These are phyloP conservation scores for Mucor racemosus DNA, from an alignment of 371 early-diverging fungal species.

Conservation along the genomic window DNA sequence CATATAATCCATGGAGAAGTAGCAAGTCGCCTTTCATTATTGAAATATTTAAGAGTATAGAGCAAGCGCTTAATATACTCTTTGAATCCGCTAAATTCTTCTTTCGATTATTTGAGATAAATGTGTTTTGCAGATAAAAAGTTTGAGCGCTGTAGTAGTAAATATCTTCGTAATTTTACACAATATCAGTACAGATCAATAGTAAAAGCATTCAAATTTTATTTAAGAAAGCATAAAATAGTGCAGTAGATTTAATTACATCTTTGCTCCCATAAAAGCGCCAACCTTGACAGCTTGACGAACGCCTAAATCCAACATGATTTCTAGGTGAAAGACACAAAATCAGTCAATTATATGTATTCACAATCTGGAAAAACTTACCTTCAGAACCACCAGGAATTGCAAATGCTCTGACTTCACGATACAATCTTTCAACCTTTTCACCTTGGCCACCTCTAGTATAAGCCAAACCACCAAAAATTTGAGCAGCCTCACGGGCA, in stretches of 20 bases:
- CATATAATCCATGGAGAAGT: too few relatives aligned
- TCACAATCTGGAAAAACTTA: not conserved
- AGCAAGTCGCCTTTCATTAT: too few relatives aligned
- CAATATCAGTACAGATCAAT: too few relatives aligned
- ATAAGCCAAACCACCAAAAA: conserved; percentile 90
- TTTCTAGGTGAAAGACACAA: conserved; percentile 41
- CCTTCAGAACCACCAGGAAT: conserved; percentile 82
- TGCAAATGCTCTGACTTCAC: conserved; percentile 84
- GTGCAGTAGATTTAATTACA: conserved; percentile 27
- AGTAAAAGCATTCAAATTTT: too few relatives aligned
- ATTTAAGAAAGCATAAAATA: not conserved
- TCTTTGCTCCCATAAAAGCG: conserved; percentile 68
- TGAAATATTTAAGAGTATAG: too few relatives aligned
- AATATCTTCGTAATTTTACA: too few relatives aligned
- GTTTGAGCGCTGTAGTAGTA: too few relatives aligned
- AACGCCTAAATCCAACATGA: conserved; percentile 79
- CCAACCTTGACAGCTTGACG: conserved; percentile 78
- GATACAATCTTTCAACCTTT: conserved; percentile 84
- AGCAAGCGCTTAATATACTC: too few relatives aligned
- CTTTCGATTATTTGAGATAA: too few relatives aligned
- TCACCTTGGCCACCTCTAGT: conserved; percentile 89
- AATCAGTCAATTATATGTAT: not conserved
- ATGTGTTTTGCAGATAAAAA: too few relatives aligned
- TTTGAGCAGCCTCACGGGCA: conserved; percentile 90
- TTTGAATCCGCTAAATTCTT: too few relatives aligned